These are phyloP conservation scores for Eucalyptus pauciflora DNA, from an alignment of 345 rosid species.

Conservation along the genomic window DNA sequence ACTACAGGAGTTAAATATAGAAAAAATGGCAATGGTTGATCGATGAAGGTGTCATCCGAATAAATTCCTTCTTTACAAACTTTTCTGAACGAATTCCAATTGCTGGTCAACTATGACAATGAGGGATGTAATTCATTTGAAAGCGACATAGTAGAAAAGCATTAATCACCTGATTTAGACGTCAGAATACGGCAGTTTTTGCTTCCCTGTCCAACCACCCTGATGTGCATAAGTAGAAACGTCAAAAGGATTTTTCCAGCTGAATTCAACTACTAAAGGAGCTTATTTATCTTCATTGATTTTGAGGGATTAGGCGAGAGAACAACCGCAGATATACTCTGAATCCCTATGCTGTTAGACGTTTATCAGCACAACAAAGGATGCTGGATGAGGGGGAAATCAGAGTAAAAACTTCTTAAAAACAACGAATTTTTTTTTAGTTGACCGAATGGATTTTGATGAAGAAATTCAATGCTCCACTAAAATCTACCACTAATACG, in stretches of 20 bases:
- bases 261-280: neutral
- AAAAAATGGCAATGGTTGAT: neutral
- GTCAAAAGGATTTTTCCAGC: neutral
- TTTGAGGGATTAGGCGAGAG: neutral
- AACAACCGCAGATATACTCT: neutral
- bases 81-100: neutral
- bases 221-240: constrained; percentile 1
- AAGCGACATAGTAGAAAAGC: neutral
- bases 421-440: rapidly evolving
- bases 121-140: neutral
- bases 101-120: neutral
- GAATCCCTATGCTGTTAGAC: neutral
- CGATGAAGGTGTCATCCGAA: neutral
- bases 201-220: constrained; percentile 87
- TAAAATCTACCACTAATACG: neutral
- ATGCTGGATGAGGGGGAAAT: neutral
- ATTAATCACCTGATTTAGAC: constrained; percentile 50
- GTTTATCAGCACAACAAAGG: neutral
- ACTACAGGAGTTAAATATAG: neutral
- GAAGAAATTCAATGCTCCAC: neutral
- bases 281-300: neutral
- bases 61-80: neutral
- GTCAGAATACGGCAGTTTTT: constrained; percentile 41
- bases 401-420: neutral
- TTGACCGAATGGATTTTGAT: neutral